Evolutionary conservation across 345 rosid genomes (phyloP), one percentile per base, ranked within the genome.

Genomic region (Populus davidiana): DNA sequence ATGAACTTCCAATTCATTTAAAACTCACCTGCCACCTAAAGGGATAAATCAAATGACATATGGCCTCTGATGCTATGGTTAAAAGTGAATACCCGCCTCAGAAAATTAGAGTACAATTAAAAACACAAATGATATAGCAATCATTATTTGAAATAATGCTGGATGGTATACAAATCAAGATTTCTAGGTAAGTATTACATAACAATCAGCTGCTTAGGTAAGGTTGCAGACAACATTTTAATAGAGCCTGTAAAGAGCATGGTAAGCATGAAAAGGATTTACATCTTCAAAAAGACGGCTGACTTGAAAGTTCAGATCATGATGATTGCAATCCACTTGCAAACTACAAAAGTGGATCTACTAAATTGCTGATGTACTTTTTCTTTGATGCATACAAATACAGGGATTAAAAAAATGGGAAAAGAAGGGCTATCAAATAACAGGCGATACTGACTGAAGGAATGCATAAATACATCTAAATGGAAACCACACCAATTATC

Each of bases 1-100:
- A 43, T 25, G 16, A 29, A 27, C 25, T 25, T 71, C 69, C 62
- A 75, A 54, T 8, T 50, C 52, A 47, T 68, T 65, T 47, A 27
- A 59, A 61, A 36, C 82, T 75, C 81, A 96, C 99, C 96, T 90
- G 98, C 99, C 99, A 96, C 83, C 96, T 86, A 81, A 96, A 92
- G 74, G 99, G 99, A 88, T 88, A 96, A 75, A 96, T 94, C 79
- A 96, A 86, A 90, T 96, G 99, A 81, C 97, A 94, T 85, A 96
- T 89, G 79, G 98, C 94, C 86, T 96, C 98, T 69, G 98, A 89
- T 25, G 84, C 97, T 52, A 96, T 87, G 73, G 97, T 96, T 85
- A 96, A 81, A 83, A 96, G 92, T 39, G 98, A 96, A 77, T 92
- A 96, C 92, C 99, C 94, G 85, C 74, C 74, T 82, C 75, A 75